Evolutionary conservation across 2,329 filamentous ascomycete species (phyloP), one percentile per base, ranked within the genome.

Genomic region (Bipolaris oryzae): DNA sequence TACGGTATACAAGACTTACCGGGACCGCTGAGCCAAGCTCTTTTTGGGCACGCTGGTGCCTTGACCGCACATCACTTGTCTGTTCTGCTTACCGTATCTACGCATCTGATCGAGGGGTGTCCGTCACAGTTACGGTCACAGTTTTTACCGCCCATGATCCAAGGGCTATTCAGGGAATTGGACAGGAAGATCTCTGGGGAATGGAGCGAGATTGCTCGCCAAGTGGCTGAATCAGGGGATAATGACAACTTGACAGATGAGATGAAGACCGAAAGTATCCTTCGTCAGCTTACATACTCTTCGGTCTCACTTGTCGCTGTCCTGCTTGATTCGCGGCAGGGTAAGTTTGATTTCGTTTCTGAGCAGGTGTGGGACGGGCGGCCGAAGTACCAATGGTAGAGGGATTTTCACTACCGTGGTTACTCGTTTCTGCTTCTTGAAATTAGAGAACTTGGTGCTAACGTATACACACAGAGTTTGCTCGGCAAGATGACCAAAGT

Each of bases 181-280:
- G 92, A 98, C 71, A 81, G 83, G 38, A 98, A 98, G 78, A 90
- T 98, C 61, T 90, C 87, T 33, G 82, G 85, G 0, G 94, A 98
- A 74, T 99, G 95, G 95, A 86, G 89, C 59, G 86, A 86, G 63
- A 86, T 97, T 67, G 81, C 73, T 66, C 78, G 68, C 70, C 73
- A 76, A 45, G 80, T 71, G 79, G 84, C 61, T 80, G 86, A 89
- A 18, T 84, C 88, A 1, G 88, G 88, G 3, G 88, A 88, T 18
- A 91, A 93, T 53, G 90, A 91, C 57, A 78, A 81, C 52, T 79
- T 99, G 50, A 91, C 90, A 1, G 92, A 97, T 65, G 95, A 99
- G 78, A 99, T 99, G 95, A 96, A 97, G 77, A 89, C 91, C 6
- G 95, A 99, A 75, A 98, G 94, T 71, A 96, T 99, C 28, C 80